Evolutionary conservation across 257 asterid species (phyloP), one percentile per base, ranked within the genome.

Genomic region (Avicennia marina): DNA sequence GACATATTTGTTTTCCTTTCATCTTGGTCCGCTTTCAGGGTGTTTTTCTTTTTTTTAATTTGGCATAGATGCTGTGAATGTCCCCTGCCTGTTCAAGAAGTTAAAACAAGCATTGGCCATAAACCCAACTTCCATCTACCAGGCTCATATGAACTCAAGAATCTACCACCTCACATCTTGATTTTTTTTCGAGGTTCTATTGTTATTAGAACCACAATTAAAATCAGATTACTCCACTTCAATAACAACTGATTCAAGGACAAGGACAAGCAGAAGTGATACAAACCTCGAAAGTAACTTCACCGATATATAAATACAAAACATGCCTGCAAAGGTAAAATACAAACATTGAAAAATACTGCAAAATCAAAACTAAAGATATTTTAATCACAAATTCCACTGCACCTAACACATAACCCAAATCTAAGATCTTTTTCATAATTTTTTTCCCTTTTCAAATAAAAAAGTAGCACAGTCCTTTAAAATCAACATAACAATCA

Each of bases 251-350:
- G 58, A 16, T 49, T 16, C 13, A 32, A 47, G 49, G 56, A 47
- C 31, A 58, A 61, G 56, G 39, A 77, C 67, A 58, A 3, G 7
- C 33, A 50, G 31, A 56, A 58, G 48, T 36, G 71, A 57, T 60
- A 60, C 76, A 32, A 43, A 90, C 96, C 96, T 88, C 91, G 78
- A 67, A 80, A 63, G 68, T 73, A 69, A 91, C 88, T 76, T 80
- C 96, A 57, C 96, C 80, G 72, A 70, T 63, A 51, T 85, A 83
- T 70, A 81, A 47, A 77, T 82, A 71, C 52, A 91, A 74, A 27
- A 77, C 69, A 53, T 78, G 79, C 84, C 98, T 93, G 95, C 84
- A 73, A 56, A 72, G 58, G 47, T 24, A 62, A 38, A 33, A 66
- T 29, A 46, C 43, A 64, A 59, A 40, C 38, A 36, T 62, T 4